A percentile compares a stretch with the other conserved stretches of the same genome.
phyloP scores from a whole-genome alignment of 345 rosid species.

The Euclidium syriacum region DNA sequence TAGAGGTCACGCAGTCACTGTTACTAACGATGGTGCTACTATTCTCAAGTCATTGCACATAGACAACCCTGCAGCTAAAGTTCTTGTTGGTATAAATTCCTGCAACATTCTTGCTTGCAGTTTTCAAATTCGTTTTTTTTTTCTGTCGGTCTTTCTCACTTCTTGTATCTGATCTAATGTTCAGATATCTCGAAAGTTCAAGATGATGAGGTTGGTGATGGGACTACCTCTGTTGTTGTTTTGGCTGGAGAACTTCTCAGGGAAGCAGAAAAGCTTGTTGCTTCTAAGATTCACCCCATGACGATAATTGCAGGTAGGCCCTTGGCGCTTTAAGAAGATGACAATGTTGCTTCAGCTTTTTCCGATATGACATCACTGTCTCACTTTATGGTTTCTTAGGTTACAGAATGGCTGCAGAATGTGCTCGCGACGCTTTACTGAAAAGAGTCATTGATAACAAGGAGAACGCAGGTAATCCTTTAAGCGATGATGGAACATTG shows the following conservation, averaged over 20 bases:
- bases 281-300: conserved; percentile 96
- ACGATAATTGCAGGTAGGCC: conserved; percentile 75
- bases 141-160: background rate
- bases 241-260: conserved; percentile 94
- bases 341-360: background rate
- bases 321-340: background rate
- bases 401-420: conserved; percentile 90
- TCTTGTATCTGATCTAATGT: background rate
- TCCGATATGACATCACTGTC: background rate
- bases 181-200: conserved; percentile 97
- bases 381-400: conserved; percentile 41
- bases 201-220: conserved; percentile 99
- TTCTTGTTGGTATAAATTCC: conserved; percentile 74
- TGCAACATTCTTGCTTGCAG: background rate
- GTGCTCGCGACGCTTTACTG: conserved; percentile 74
- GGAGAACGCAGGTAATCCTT: conserved; percentile 58
- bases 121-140: background rate
- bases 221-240: conserved; percentile 97
- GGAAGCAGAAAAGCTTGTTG: conserved; percentile 92
- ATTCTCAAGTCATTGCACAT: conserved; percentile 90
- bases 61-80: conserved; percentile 97
- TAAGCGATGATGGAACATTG: background rate
- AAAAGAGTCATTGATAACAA: conserved; percentile 72
- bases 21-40: conserved; percentile 97
- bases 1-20: conserved; percentile 73